phyloP scores from a whole-genome alignment of 1,139 yeast species.

The Geotrichum reessii region DNA sequence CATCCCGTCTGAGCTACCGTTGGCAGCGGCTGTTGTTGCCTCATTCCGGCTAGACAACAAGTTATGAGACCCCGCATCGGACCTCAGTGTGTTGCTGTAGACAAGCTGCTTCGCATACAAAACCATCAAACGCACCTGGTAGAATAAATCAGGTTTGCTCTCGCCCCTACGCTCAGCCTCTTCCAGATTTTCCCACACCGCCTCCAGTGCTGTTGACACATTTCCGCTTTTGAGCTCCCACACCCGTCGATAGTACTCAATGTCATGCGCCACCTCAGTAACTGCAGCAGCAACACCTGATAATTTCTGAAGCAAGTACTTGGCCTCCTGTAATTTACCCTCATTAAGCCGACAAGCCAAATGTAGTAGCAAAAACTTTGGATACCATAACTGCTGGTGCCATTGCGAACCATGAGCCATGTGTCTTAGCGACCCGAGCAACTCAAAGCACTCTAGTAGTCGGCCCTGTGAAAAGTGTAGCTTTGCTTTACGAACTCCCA shows the following conservation, averaged over 20 bases:
- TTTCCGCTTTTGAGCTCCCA: conserved; percentile 23
- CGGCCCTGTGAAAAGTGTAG: conserved; percentile 23
- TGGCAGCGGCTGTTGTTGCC: background rate
- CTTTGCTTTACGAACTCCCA: conserved; percentile 20
- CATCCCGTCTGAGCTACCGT: background rate
- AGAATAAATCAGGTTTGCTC: conserved; percentile 24
- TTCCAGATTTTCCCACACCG: conserved; percentile 18
- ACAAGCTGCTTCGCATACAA: conserved; percentile 25
- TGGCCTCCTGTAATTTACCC: conserved; percentile 21
- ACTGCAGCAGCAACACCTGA: conserved; percentile 18
- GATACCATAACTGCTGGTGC: conserved; percentile 27
- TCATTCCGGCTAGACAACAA: background rate
- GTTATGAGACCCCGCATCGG: background rate
- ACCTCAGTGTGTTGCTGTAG: conserved; percentile 19
- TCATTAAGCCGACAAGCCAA: conserved; percentile 21
- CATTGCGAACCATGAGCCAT: conserved; percentile 19
- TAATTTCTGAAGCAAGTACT: conserved; percentile 21
- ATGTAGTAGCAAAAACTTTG: conserved; percentile 21
- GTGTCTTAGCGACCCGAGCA: conserved; percentile 10
- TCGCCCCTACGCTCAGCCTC: conserved; percentile 11
- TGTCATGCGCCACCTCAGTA: conserved; percentile 14
- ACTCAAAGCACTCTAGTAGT: conserved; percentile 18
- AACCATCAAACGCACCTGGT: conserved; percentile 25
- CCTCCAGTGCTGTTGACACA: conserved; percentile 20
- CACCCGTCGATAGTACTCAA: conserved; percentile 16